A percentile compares a stretch with the other conserved stretches of the same genome.
Conservation (phyloP, 1,284 basidiomycete species). For the Gomphus sp. region DNA sequence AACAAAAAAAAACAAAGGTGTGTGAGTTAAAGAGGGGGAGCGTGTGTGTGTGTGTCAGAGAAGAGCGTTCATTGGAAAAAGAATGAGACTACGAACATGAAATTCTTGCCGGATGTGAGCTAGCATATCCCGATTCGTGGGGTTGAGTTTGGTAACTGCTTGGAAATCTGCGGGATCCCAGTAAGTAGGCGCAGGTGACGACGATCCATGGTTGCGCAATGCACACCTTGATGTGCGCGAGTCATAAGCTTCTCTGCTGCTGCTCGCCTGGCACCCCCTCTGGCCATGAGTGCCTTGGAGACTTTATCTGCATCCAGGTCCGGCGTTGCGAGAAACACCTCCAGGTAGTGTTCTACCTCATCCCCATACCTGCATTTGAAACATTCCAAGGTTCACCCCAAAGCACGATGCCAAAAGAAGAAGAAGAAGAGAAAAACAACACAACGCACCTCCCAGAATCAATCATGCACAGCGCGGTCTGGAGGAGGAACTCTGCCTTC, state of each 20-base stretch:
- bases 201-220: not conserved
- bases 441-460: slow-evolving; percentile 33
- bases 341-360: slow-evolving; percentile 53
- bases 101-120: slow-evolving; percentile 37
- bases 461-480: slow-evolving; percentile 46
- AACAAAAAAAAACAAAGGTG: slow-evolving; percentile 22
- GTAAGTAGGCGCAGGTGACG: not conserved
- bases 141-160: slow-evolving; percentile 47
- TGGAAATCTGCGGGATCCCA: slow-evolving; percentile 38
- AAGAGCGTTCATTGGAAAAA: not conserved
- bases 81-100: slow-evolving; percentile 29
- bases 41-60: not conserved
- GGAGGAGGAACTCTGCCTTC: slow-evolving; percentile 52
- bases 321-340: slow-evolving; percentile 54
- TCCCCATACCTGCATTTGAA: slow-evolving; percentile 40
- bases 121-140: slow-evolving; percentile 44
- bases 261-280: slow-evolving; percentile 47
- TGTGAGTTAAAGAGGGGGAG: too few relatives aligned
- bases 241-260: slow-evolving; percentile 43
- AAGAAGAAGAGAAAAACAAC: too few relatives aligned
- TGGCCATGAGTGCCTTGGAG: slow-evolving; percentile 43
- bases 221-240: slow-evolving; percentile 48
- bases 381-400: not conserved
- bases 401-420: too few relatives aligned
- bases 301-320: slow-evolving; percentile 41